phyloP scores from a whole-genome alignment of 2,329 filamentous ascomycete species.

The Ophiostoma tasmaniense region DNA sequence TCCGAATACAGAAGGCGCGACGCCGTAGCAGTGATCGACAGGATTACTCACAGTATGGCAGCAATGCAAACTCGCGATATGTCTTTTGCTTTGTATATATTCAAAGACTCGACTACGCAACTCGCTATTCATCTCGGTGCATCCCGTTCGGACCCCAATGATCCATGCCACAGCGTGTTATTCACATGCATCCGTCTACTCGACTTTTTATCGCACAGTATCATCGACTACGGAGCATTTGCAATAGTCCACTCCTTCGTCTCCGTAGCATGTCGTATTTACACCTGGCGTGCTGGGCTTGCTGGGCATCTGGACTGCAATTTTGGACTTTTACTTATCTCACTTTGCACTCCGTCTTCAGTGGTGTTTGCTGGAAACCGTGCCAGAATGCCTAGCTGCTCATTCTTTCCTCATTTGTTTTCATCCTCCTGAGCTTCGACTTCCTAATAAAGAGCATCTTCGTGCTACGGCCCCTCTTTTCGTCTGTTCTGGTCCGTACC shows the following conservation, averaged over 20 bases:
- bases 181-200: not conserved
- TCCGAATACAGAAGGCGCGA: not conserved
- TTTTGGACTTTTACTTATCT: no score
- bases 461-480: not conserved
- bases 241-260: not conserved
- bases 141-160: not conserved
- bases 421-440: not conserved
- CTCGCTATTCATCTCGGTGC: not conserved
- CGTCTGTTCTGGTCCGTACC: not conserved
- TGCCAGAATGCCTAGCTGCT: not conserved
- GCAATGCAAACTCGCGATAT: no score
- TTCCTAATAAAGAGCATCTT: not conserved
- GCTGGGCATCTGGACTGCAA: no score
- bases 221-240: not conserved
- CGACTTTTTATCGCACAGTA: not conserved
- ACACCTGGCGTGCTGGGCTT: not conserved
- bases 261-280: constrained; percentile 6
- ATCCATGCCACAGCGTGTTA: not conserved
- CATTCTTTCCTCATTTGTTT: not conserved
- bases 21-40: not conserved
- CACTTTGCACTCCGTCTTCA: no score
- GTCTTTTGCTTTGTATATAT: no score
- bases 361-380: no score
- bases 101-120: not conserved
- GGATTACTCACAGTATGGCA: no score